A percentile compares a stretch with the other conserved stretches of the same genome.
These are phyloP conservation scores for Endocladia muricata DNA, from an alignment of 31 red algal genomes.

Conservation along the genomic window DNA sequence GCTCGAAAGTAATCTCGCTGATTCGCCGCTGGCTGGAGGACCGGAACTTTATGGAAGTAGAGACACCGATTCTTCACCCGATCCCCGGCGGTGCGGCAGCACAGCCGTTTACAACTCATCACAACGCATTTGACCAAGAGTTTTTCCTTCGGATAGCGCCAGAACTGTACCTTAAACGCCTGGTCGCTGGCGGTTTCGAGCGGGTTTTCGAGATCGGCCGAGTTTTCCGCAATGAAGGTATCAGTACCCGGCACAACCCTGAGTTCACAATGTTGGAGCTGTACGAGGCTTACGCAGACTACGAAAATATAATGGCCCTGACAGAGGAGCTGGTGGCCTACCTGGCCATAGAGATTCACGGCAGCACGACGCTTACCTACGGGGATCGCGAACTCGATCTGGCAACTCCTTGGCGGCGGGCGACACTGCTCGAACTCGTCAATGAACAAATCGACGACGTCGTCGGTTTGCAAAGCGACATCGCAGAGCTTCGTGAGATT, in stretches of 20 bases:
- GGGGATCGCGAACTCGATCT: not conserved
- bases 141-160: slow-evolving; percentile 31
- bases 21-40: slow-evolving; percentile 63
- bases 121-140: slow-evolving; percentile 22
- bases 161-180: slow-evolving; percentile 40
- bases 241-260: slow-evolving; percentile 19
- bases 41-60: slow-evolving; percentile 73
- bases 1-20: slow-evolving; percentile 33
- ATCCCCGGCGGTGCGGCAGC: slow-evolving; percentile 68
- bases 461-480: not conserved
- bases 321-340: slow-evolving; percentile 9
- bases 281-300: slow-evolving; percentile 36
- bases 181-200: slow-evolving; percentile 49
- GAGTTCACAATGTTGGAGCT: slow-evolving; percentile 47
- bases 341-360: slow-evolving; percentile 1
- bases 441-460: too few relatives aligned
- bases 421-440: not conserved
- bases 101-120: slow-evolving; percentile 51
- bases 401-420: not conserved
- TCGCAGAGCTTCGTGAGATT: not conserved
- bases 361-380: not conserved
- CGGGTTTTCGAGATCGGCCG: slow-evolving; percentile 34
- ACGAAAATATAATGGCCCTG: slow-evolving; percentile 16
- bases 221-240: slow-evolving; percentile 45
- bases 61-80: slow-evolving; percentile 69